phyloP scores from a whole-genome alignment of 495 filamentous ascomycete genomes.

The Penicillium maclennaniae region DNA sequence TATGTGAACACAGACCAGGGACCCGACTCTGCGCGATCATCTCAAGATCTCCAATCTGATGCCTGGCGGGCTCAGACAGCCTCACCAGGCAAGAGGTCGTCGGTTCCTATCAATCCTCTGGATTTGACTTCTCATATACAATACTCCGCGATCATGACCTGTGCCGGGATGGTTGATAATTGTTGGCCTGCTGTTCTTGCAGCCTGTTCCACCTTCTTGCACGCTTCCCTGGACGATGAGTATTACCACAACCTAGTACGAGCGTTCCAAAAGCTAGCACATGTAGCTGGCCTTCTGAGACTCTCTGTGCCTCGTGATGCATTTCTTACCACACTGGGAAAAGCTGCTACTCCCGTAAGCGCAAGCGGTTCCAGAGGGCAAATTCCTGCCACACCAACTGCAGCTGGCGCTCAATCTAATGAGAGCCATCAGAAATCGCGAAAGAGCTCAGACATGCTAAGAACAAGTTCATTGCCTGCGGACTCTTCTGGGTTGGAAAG shows the following conservation, averaged over 20 bases:
- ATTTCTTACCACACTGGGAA: slow-evolving; percentile 88
- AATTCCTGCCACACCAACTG: slow-evolving; percentile 3
- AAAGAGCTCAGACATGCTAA: slow-evolving; percentile 24
- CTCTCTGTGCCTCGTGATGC: slow-evolving; percentile 86
- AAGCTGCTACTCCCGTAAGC: slow-evolving; percentile 82
- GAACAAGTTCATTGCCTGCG: slow-evolving; percentile 14
- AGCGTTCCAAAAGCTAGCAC: slow-evolving; percentile 91
- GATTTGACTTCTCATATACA: slow-evolving; percentile 66
- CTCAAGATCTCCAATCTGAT: slow-evolving; percentile 38
- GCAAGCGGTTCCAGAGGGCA: slow-evolving; percentile 44
- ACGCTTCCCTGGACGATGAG: slow-evolving; percentile 87
- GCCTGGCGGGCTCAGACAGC: slow-evolving; percentile 25
- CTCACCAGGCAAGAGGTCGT: slow-evolving; percentile 50
- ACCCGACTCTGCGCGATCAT: slow-evolving; percentile 36
- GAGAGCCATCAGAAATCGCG: slow-evolving; percentile 39
- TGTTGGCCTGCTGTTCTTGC: slow-evolving; percentile 97
- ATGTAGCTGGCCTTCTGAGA: slow-evolving; percentile 85
- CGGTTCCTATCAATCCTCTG: slow-evolving; percentile 77
- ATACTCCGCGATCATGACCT: slow-evolving; percentile 64
- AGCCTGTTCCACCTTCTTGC: slow-evolving; percentile 89
- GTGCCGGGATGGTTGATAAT: slow-evolving; percentile 76
- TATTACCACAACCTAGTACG: slow-evolving; percentile 92
- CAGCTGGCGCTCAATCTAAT: slow-evolving; percentile 18
- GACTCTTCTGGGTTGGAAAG: slow-evolving; percentile 25
- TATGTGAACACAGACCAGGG: slow-evolving; percentile 31